Evolutionary conservation across 345 rosid species (phyloP), one percentile per base, ranked within the genome.

Genomic region (Eucalyptus cladocalyx): DNA sequence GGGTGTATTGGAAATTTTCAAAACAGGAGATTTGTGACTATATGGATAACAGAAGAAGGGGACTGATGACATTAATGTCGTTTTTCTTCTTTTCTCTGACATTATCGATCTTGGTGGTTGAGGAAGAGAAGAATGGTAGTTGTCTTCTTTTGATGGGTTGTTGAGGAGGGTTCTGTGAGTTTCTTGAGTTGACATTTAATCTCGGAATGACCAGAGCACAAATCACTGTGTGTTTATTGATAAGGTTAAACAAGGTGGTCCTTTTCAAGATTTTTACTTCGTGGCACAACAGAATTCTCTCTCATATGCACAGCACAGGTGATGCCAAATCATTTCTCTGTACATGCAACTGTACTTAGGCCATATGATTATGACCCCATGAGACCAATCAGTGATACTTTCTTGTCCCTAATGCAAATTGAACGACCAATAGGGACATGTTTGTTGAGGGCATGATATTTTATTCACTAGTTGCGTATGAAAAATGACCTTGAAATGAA

Each of bases 41-140:
- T 11, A 21, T 21, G 24, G 83, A 76, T 42, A 76, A 40, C 83
- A 37, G 47, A 23, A 76, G 85, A 76, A 76, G 85, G 47, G 85
- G 85, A 10, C 47, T 40, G 85, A 76, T 11, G 24, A 21, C 24
- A 40, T 11, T 76, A 37, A 76, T 11, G 28, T 21, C 42, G 16
- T 76, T 76, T 40, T 76, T 40, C 9, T 11, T 37, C 24, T 21
- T 40, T 76, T 9, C 47, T 76, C 47, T 11, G 85, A 23, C 85
- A 40, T 23, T 21, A 76, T 76, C 6, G 85, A 76, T 76, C 24
- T 76, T 76, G 85, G 88, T 88, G 50, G 92, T 89, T 89, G 91
- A 86, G 87, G 51, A 86, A 88, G 24, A 76, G 42, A 62, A 88
- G 94, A 90, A 89, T 87, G 94, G 92, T 89, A 90, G 92, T 89